Evolutionary conservation across 2,329 filamentous ascomycete species (phyloP), one percentile per base, ranked within the genome.

Genomic region (Hypomyces rosellus): DNA sequence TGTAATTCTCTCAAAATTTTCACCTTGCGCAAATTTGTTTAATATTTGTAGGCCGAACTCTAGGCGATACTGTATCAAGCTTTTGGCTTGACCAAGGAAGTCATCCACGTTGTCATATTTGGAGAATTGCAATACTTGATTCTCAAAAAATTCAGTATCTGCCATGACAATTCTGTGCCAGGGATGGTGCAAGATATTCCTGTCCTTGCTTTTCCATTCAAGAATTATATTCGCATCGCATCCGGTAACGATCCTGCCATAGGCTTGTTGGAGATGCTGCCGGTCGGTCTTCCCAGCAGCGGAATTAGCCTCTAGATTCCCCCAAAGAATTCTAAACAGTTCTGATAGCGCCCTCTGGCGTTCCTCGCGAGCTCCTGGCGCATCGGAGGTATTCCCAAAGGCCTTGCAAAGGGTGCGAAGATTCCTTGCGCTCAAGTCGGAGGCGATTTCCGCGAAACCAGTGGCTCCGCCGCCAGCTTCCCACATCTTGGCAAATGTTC

Each of bases 121-220:
- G 13, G 38, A 8, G 2, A 37, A 15, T 33, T 43, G 43, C 2
- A 37, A 22, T 33, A 41, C 36, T 14, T 50, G 20, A 1, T 42
- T n/a, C 13, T 46, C 49, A 38, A 46, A 50, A 20, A 46, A 50
- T 4, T 42, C 49, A 8, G n/a, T 12, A 34, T 50, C 49, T n/a
- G 18, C 45, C 3, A 20, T 33, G n/a, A 37, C 18, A 1, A 18
- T 46, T 36, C 3, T 22, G 4, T 12, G 13, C 5, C 22, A 25
- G 4, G 22, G 22, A 25, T 7, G 33, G 36, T 2, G 36, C 33
- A 18, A 25, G 22, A 25, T 4, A 25, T 4, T 4, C 4, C 7
- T 25, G 22, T 37, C 34, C 37, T 14, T 20, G 1, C 41, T 20
- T 9, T 46, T 9, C 44, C 44, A 51, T 16, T 47, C 34, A 13